A percentile compares a stretch with the other conserved stretches of the same genome.
These are phyloP conservation scores for Wickerhamia fluorescens DNA, from an alignment of 805 yeast species.

Conservation along the genomic window DNA sequence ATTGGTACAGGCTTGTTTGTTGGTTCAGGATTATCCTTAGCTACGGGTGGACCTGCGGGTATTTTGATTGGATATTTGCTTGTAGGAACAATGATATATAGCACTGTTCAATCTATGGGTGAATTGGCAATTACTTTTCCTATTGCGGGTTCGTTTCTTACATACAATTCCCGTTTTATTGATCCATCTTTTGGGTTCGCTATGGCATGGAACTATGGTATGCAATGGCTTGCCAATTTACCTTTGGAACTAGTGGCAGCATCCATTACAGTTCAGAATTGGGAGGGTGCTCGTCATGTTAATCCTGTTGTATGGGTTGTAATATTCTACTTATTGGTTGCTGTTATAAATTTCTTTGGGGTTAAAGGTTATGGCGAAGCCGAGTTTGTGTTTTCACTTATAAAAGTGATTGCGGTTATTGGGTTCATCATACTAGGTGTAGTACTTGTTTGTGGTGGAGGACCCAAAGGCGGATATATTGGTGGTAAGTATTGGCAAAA, in stretches of 20 bases:
- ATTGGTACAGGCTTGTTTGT: conserved; percentile 66
- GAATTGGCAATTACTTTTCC: conserved; percentile 58
- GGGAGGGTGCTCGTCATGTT: conserved; percentile 20
- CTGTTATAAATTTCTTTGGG: conserved; percentile 44
- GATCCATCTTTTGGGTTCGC: conserved; percentile 61
- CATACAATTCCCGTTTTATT: conserved; percentile 54
- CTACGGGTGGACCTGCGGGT: conserved; percentile 60
- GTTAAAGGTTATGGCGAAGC: conserved; percentile 54
- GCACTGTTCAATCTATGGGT: conserved; percentile 55
- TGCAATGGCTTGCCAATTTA: conserved; percentile 17
- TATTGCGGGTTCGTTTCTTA: conserved; percentile 56
- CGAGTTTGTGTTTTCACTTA: conserved; percentile 55
- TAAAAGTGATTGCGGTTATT: conserved; percentile 53
- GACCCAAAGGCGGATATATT: conserved; percentile 41
- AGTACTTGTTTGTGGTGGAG: conserved; percentile 50
- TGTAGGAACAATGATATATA: conserved; percentile 49
- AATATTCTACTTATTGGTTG: conserved; percentile 43
- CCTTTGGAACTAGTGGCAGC: conserved; percentile 23
- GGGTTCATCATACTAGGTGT: conserved; percentile 53
- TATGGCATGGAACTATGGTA: conserved; percentile 39
- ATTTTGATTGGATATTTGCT: conserved; percentile 49
- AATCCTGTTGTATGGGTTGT: conserved; percentile 53
- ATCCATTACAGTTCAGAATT: conserved; percentile 14
- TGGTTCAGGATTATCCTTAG: conserved; percentile 55
- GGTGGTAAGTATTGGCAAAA: conserved; percentile 54